Percentiles rank a stretch among this genome's conserved stretches.
These are phyloP conservation scores for Mycena epipterygia DNA, from an alignment of 768 basidiomycete genomes.

Conservation along the genomic window DNA sequence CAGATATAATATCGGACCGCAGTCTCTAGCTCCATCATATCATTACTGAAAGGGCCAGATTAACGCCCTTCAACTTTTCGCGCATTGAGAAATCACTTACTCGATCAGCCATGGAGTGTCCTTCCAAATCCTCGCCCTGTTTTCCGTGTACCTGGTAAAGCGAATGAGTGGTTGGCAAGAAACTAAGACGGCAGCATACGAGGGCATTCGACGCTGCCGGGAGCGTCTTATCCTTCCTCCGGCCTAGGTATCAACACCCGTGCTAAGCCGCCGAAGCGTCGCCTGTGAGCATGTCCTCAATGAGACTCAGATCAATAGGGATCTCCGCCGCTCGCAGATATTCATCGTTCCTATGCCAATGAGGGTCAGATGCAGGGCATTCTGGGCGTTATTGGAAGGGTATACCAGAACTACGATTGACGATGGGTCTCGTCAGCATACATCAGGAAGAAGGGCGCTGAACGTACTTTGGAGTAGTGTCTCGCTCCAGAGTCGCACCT, in stretches of 20 bases:
- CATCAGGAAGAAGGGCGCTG: not conserved
- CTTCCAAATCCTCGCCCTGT: no score
- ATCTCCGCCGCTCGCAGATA: conserved; percentile 63
- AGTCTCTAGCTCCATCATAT: not conserved
- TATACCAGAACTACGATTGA: conserved; percentile 59
- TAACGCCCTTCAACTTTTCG: not conserved
- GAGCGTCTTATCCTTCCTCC: not conserved
- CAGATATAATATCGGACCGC: not conserved
- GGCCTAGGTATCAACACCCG: not conserved
- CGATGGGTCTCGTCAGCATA: conserved; percentile 5
- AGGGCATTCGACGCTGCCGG: not conserved
- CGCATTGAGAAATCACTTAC: not conserved
- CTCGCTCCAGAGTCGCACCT: conserved; percentile 93
- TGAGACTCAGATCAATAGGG: conserved; percentile 55
- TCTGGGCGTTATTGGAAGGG: conserved; percentile 1
- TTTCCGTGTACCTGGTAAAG: not conserved
- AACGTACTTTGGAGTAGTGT: conserved; percentile 90
- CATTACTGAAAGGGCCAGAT: not conserved
- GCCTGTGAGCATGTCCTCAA: conserved; percentile 55
- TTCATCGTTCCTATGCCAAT: conserved; percentile 62
- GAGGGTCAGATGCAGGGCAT: not conserved
- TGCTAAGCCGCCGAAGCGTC: not conserved
- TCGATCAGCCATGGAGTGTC: no score
- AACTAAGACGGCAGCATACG: not conserved
- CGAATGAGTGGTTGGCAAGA: not conserved